phyloP scores from a whole-genome alignment of 2,329 filamentous ascomycete species.

The Apiospora sp. region DNA sequence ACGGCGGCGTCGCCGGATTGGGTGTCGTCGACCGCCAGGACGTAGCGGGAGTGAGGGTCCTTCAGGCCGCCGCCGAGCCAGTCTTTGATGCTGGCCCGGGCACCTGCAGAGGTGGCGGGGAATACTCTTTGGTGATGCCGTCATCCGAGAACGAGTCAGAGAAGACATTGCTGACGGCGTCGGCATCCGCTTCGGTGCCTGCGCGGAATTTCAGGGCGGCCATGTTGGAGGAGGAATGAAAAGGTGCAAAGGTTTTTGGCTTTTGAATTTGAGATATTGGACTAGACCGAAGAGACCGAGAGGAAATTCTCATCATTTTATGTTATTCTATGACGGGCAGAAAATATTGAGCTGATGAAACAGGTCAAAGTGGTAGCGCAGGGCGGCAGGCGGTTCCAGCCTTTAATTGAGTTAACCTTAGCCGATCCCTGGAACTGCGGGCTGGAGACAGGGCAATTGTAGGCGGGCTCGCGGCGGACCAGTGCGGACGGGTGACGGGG shows the following conservation, averaged over 20 bases:
- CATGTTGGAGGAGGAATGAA: neutral
- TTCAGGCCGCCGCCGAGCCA: conserved; percentile 24
- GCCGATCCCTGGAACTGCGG: too few relatives aligned
- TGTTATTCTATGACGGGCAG: neutral
- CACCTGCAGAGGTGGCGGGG: conserved; percentile 16
- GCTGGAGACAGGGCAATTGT: neutral
- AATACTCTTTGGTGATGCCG: conserved; percentile 29
- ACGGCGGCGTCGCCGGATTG: neutral
- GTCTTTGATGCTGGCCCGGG: conserved; percentile 25
- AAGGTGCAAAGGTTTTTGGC: neutral
- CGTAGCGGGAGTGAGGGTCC: conserved; percentile 28
- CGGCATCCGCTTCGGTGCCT: conserved; percentile 30
- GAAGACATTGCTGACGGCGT: conserved; percentile 30
- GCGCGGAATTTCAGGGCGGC: conserved; percentile 31
- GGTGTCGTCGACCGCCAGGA: neutral
- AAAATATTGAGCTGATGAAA: neutral
- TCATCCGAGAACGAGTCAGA: conserved; percentile 34
- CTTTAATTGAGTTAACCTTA: neutral
- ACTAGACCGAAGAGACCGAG: neutral
- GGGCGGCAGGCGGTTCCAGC: neutral
- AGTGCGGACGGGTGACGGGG: neutral
- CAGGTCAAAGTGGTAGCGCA: neutral
- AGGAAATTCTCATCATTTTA: neutral
- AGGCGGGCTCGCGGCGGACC: too few relatives aligned
- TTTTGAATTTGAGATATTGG: neutral